These are phyloP conservation scores for Citrus sinensis DNA, from an alignment of 345 rosid species.

Conservation along the genomic window DVS_A1.0 CM039166.1:14717001-14717500, in stretches of 20 bases:
- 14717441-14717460: constrained; percentile 13
- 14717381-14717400: constrained; percentile 51
- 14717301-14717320: constrained; percentile 18
- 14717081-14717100: not conserved
- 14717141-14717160: constrained; percentile 26
- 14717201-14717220: constrained; percentile 10
- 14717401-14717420: constrained; percentile 21
- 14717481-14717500: constrained; percentile 27
- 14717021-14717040: not conserved
- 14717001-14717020: not conserved
- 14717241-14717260: constrained; percentile 30
- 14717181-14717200: constrained; percentile 38
- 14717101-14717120: not conserved
- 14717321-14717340: constrained; percentile 37
- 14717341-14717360: constrained; percentile 22
- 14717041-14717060: not conserved
- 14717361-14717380: constrained; percentile 35
- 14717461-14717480: constrained; percentile 19
- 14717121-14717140: constrained; percentile 16
- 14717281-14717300: constrained; percentile 31
- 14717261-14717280: constrained; percentile 38
- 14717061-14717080: not conserved
- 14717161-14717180: constrained; percentile 42
- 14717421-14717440: constrained; percentile 2
- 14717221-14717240: constrained; percentile 28